These are phyloP conservation scores for Penicillium bialowiezense DNA, from an alignment of 495 filamentous ascomycete genomes.

Conservation along the genomic window DNA sequence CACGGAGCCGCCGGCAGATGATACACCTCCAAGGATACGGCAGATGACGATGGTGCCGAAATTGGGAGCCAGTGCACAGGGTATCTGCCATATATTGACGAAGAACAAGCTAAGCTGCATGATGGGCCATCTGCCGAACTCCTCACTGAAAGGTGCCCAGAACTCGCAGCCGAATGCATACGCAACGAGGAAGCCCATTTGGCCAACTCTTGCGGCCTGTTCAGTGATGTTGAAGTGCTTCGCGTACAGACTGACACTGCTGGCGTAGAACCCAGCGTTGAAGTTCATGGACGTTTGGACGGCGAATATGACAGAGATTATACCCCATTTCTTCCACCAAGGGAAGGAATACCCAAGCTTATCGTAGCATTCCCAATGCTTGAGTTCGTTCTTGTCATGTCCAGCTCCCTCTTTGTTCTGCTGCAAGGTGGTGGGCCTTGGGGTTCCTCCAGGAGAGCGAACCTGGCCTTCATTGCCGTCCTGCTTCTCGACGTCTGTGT, in stretches of 20 bases:
- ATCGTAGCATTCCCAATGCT: slow-evolving; percentile 58
- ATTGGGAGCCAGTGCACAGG: slow-evolving; percentile 68
- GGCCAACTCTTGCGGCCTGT: slow-evolving; percentile 63
- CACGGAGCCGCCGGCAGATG: slow-evolving; percentile 75
- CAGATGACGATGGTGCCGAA: slow-evolving; percentile 63
- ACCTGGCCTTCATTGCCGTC: slow-evolving; percentile 8
- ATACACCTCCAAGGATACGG: slow-evolving; percentile 67
- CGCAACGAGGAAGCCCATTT: slow-evolving; percentile 67
- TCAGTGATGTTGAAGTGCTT: slow-evolving; percentile 60
- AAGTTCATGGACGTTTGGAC: slow-evolving; percentile 86
- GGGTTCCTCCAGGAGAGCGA: slow-evolving; percentile 13
- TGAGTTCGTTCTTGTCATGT: slow-evolving; percentile 52
- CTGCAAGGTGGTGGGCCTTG: slow-evolving; percentile 6
- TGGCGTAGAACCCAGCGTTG: slow-evolving; percentile 73
- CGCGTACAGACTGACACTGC: slow-evolving; percentile 59
- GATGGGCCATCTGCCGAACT: slow-evolving; percentile 70
- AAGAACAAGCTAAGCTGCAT: slow-evolving; percentile 66
- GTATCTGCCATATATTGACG: slow-evolving; percentile 75
- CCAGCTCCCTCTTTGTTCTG: slow-evolving; percentile 27
- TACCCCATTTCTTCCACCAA: slow-evolving; percentile 69
- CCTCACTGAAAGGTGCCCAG: slow-evolving; percentile 82
- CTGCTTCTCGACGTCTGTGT: slow-evolving; percentile 26
- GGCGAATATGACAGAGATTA: slow-evolving; percentile 69
- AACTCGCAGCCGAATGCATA: slow-evolving; percentile 83
- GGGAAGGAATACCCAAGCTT: slow-evolving; percentile 65